These are phyloP conservation scores for Citrus inodora DNA, from an alignment of 345 rosid genomes.

Conservation along the genomic window DNA sequence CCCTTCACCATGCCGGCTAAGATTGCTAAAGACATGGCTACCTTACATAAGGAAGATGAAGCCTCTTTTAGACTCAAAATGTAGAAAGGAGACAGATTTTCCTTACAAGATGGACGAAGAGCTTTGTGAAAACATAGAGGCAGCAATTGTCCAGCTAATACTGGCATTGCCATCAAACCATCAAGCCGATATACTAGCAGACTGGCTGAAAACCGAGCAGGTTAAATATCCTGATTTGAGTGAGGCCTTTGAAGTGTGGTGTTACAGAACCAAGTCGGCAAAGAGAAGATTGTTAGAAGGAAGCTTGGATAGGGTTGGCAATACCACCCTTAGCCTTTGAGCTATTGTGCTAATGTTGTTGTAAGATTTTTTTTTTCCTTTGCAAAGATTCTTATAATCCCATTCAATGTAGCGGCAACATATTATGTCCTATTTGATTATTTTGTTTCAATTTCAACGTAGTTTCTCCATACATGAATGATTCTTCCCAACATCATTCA, in stretches of 20 bases:
- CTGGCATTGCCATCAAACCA: slow-evolving; percentile 81
- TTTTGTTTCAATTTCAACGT: background rate
- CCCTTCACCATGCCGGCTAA: slow-evolving; percentile 46
- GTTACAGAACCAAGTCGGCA: slow-evolving; percentile 91
- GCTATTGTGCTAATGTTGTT: slow-evolving; percentile 9
- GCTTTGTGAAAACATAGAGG: slow-evolving; percentile 72
- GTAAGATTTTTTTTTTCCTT: slow-evolving; percentile 3
- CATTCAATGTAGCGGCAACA: slow-evolving; percentile 1
- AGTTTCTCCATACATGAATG: background rate
- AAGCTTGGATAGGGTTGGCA: slow-evolving; percentile 41
- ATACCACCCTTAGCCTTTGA: slow-evolving; percentile 33
- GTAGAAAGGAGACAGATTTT: slow-evolving; percentile 38
- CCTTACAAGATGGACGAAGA: slow-evolving; percentile 74
- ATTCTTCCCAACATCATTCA: background rate
- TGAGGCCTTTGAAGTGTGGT: slow-evolving; percentile 96
- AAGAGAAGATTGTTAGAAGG: slow-evolving; percentile 80
- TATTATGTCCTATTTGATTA: slow-evolving; percentile 5
- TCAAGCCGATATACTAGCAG: slow-evolving; percentile 82
- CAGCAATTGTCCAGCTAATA: slow-evolving; percentile 65
- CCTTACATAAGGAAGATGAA: slow-evolving; percentile 82
- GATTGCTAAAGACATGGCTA: slow-evolving; percentile 70
- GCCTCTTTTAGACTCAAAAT: slow-evolving; percentile 55
- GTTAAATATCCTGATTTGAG: slow-evolving; percentile 79
- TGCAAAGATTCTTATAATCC: background rate
- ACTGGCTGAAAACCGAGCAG: slow-evolving; percentile 73